phyloP scores from a whole-genome alignment of 306 rosid genomes.

The Castanospermum australe region DNA sequence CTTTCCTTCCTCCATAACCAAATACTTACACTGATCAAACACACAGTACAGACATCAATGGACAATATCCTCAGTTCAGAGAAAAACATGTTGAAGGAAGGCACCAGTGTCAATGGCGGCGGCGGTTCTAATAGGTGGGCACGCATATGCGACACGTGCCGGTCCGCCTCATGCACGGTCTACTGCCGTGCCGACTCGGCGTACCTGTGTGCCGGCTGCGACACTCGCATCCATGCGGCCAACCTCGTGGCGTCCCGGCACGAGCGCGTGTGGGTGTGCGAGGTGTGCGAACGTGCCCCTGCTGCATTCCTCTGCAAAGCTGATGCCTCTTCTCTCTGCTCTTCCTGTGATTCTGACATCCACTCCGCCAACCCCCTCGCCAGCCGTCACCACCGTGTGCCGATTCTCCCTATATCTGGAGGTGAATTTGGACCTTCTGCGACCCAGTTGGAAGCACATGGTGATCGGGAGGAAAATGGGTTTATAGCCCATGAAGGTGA shows the following conservation, averaged over 20 bases:
- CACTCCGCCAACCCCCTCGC: slow-evolving; percentile 82
- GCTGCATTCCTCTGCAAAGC: slow-evolving; percentile 74
- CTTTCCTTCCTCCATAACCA: neutral
- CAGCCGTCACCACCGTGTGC: slow-evolving; percentile 79
- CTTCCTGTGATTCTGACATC: slow-evolving; percentile 72
- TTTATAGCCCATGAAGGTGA: slow-evolving; percentile 24
- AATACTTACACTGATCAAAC: neutral
- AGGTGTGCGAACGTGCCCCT: slow-evolving; percentile 73
- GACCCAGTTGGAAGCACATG: neutral
- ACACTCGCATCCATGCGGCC: slow-evolving; percentile 48
- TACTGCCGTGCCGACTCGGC: slow-evolving; percentile 73
- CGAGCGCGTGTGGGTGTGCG: slow-evolving; percentile 76
- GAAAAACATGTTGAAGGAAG: slow-evolving; percentile 44
- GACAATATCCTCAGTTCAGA: neutral
- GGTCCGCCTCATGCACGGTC: slow-evolving; percentile 47
- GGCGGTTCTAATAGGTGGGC: slow-evolving; percentile 35
- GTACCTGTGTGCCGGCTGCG: slow-evolving; percentile 56
- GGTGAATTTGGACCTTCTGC: neutral
- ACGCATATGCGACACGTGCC: slow-evolving; percentile 63
- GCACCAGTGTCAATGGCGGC: neutral
- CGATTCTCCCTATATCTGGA: slow-evolving; percentile 46
- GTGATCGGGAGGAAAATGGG: neutral
- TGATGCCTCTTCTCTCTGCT: slow-evolving; percentile 73
- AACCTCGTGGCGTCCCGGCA: slow-evolving; percentile 58
- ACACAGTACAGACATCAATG: neutral